A percentile compares a stretch with the other conserved stretches of the same genome.
Evolutionary conservation across 106 monocot genomes (phyloP).

Genomic region (Hemerocallis citrina): DNA sequence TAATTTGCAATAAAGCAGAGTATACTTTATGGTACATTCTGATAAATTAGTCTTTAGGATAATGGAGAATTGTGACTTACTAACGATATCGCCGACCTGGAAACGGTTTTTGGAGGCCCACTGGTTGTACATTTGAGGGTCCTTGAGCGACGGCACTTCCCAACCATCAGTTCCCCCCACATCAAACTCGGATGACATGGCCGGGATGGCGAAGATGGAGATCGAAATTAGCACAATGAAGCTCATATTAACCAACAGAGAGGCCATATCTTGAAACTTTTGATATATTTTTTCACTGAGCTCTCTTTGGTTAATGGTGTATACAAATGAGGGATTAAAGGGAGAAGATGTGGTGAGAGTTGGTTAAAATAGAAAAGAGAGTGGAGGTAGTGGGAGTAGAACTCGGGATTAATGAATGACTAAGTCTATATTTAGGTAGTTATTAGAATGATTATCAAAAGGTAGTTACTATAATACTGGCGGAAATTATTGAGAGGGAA

Average conservation of each 20-base stretch:
- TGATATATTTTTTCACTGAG: not conserved
- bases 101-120: conserved; percentile 84
- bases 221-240: not conserved
- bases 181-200: conserved; percentile 36
- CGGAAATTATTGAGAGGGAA: too few species aligned
- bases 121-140: conserved; percentile 49
- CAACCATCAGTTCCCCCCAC: conserved; percentile 63
- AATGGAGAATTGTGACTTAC: conserved; percentile 17
- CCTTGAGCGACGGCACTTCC: conserved; percentile 43
- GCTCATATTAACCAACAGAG: conserved; percentile 5
- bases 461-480: too few species aligned
- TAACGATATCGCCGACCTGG: conserved; percentile 48
- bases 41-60: too few species aligned
- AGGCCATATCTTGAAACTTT: not conserved
- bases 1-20: not conserved
- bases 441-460: too few species aligned
- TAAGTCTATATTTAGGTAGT: too few species aligned
- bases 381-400: not conserved
- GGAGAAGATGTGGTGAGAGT: not conserved
- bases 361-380: not conserved
- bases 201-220: not conserved
- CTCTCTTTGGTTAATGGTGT: not conserved
- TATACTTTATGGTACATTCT: too few species aligned
- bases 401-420: too few species aligned
- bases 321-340: not conserved